Evolutionary conservation across 768 basidiomycete species (phyloP), one percentile per base, ranked within the genome.

Genomic region (Galerina marginata): DNA sequence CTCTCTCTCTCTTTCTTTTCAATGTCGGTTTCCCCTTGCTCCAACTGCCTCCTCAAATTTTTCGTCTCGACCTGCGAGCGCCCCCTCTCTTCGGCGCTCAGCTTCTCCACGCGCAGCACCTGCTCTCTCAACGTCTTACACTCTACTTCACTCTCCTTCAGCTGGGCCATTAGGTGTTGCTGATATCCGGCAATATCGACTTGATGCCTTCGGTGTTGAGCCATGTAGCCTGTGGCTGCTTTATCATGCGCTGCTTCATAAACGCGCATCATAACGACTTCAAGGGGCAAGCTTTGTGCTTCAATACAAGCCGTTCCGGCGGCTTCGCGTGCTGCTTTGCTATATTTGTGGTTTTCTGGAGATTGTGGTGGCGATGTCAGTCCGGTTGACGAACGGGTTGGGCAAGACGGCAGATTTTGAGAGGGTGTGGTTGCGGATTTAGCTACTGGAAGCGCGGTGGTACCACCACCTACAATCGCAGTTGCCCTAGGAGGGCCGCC

Each of bases 21-120:
- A 3, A 29, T 14, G 15, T 40, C 53, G 25, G 42, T 43, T n/a
- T 54, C 53, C n/a, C 53, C 53, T 2, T 54, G 38, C 40, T 54
- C 53, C 42, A 54, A 29, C 25, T 40, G 38, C 14, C 38, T 12
- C 10, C 42, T 44, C 16, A 54, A 23, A 23, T 54, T 43, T 15
- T 44, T 54, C 25, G 15, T 54, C 29, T 54, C 53, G 14, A 40
- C 53, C 20, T 54, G 40, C 53, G 39, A 54, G 5, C 26, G 26
- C n/a, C 53, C 42, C 29, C 42, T 54, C 10, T 54, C 53, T 20
- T 54, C 53, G 9, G 25, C 26, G 16, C 53, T 25, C 39, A 54
- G 9, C 53, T 44, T 54, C 42, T 54, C 53, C 53, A 54, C 38
- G 11, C 25, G 15, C 23, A 54, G 12, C 38, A 54, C 5, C 15